These are phyloP conservation scores for Neurospora sp. DNA, from an alignment of 495 filamentous ascomycete species.

Conservation along the genomic window DNA sequence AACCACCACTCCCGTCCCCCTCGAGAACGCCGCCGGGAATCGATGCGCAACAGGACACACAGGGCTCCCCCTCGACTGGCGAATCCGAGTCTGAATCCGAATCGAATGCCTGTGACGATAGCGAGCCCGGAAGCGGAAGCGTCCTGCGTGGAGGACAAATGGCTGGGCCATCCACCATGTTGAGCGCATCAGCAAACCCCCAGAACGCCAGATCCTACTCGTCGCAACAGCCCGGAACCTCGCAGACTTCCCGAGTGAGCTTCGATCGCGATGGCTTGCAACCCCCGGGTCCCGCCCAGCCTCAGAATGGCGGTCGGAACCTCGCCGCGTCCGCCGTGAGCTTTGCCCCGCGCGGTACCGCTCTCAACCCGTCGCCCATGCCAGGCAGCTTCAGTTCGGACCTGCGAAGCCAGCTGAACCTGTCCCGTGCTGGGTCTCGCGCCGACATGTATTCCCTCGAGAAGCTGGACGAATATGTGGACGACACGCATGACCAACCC, in stretches of 20 bases:
- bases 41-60: slow-evolving; percentile 2
- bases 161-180: slow-evolving; percentile 48
- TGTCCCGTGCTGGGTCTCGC: slow-evolving; percentile 59
- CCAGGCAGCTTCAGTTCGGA: slow-evolving; percentile 93
- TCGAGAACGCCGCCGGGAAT: slow-evolving; percentile 4
- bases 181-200: slow-evolving; percentile 57
- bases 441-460: slow-evolving; percentile 51
- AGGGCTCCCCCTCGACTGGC: slow-evolving; percentile 3
- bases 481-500: slow-evolving; percentile 55
- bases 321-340: slow-evolving; percentile 51
- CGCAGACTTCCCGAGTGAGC: slow-evolving; percentile 30
- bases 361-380: slow-evolving; percentile 56
- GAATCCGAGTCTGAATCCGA: not conserved
- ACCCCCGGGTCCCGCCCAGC: slow-evolving; percentile 21
- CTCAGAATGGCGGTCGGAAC: slow-evolving; percentile 27
- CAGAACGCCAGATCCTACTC: slow-evolving; percentile 49
- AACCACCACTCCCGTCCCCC: slow-evolving; percentile 1
- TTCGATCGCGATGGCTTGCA: slow-evolving; percentile 46
- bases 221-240: slow-evolving; percentile 37
- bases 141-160: slow-evolving; percentile 36
- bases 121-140: slow-evolving; percentile 18
- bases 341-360: slow-evolving; percentile 52
- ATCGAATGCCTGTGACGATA: slow-evolving; percentile 15
- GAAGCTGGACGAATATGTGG: slow-evolving; percentile 56
- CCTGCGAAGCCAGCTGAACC: slow-evolving; percentile 61